Conservation (phyloP, 1,284 basidiomycete genomes). For the Mycosarcoma mackinlayi region DNA sequence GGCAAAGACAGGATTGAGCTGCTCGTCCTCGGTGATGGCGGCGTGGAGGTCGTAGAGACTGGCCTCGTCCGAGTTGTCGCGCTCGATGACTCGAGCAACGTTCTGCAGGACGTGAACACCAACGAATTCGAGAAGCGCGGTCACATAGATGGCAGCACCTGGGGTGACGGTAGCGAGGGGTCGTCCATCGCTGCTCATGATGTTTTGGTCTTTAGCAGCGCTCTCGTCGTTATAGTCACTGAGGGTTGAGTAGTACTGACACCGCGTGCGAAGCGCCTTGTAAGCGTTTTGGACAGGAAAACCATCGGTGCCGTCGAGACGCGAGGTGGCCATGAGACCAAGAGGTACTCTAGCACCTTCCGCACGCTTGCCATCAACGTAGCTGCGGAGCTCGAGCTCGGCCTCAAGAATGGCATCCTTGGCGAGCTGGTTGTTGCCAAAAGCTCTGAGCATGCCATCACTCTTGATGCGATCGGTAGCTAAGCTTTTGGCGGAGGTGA, state of each 20-base stretch:
- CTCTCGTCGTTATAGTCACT: conserved; percentile 54
- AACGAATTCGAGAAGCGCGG: conserved; percentile 61
- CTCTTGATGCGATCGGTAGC: conserved; percentile 65
- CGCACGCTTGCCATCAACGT: conserved; percentile 56
- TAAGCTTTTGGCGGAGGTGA: conserved; percentile 55
- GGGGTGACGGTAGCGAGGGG: conserved; percentile 65
- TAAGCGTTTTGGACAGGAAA: conserved; percentile 61
- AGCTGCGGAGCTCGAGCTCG: conserved; percentile 60
- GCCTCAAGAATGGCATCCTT: conserved; percentile 64
- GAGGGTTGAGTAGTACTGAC: conserved; percentile 62
- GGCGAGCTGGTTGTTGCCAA: conserved; percentile 57
- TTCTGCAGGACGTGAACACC: conserved; percentile 59
- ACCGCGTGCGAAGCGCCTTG: conserved; percentile 53
- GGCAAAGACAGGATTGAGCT: conserved; percentile 42
- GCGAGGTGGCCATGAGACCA: conserved; percentile 59
- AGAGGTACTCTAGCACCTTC: conserved; percentile 61
- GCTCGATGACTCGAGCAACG: conserved; percentile 59
- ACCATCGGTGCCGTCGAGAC: conserved; percentile 57
- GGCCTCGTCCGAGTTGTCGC: conserved; percentile 64
- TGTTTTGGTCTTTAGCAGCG: conserved; percentile 53
- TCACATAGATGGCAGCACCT: conserved; percentile 63
- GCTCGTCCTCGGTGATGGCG: conserved; percentile 62
- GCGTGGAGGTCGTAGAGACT: conserved; percentile 54
- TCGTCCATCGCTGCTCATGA: conserved; percentile 62
- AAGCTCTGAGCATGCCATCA: conserved; percentile 58